These are phyloP conservation scores for Peniophora sp. DNA, from an alignment of 1,284 basidiomycete genomes.

Conservation along the genomic window DNA sequence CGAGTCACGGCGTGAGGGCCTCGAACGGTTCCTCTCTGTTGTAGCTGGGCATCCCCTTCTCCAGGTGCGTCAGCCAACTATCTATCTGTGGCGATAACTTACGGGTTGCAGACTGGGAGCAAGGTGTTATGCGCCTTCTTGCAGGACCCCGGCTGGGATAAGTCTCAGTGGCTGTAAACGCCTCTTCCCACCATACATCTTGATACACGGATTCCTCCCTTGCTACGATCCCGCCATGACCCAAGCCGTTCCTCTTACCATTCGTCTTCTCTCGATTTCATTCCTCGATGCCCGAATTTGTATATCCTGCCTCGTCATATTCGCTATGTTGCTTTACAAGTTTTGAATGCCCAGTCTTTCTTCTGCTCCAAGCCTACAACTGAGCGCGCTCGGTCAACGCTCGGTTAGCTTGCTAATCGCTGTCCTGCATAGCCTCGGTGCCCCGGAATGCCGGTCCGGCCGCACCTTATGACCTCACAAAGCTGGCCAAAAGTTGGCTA, in stretches of 20 bases:
- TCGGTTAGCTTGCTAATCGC: too few species aligned
- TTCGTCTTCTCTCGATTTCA: neutral
- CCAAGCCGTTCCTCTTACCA: neutral
- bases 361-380: too few species aligned
- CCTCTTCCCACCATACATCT: neutral
- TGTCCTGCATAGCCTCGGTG: too few species aligned
- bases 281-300: neutral
- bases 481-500: too few species aligned
- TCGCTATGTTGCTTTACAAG: too few species aligned
- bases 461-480: too few species aligned
- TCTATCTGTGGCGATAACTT: neutral
- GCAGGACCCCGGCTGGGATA: conserved; percentile 86
- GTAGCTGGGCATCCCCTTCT: conserved; percentile 96
- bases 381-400: too few species aligned
- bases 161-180: conserved; percentile 62
- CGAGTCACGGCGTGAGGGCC: conserved; percentile 83
- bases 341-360: too few species aligned
- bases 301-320: neutral
- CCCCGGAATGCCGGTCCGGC: too few species aligned
- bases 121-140: conserved; percentile 96
- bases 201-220: neutral
- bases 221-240: neutral
- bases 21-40: conserved; percentile 93
- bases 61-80: conserved; percentile 51
- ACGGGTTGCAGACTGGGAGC: conserved; percentile 72